These are phyloP conservation scores for Musa beccarii DNA, from an alignment of 176 grass and related monocot genomes.

Conservation along the genomic window DNA sequence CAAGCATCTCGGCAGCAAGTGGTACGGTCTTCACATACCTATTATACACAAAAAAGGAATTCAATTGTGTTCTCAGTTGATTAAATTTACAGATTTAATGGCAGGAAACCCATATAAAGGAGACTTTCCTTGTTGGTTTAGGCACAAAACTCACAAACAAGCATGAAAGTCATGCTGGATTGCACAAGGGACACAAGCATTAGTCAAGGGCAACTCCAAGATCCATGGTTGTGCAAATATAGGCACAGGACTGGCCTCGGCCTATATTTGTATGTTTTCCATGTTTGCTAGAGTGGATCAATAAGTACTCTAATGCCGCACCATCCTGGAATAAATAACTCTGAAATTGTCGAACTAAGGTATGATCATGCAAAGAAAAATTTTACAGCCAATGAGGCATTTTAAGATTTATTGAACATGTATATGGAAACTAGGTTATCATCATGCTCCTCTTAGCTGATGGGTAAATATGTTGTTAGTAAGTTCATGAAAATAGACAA, in stretches of 20 bases:
- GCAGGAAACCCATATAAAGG: background rate
- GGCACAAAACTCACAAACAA: background rate
- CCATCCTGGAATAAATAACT: too few species aligned
- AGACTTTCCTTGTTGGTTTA: background rate
- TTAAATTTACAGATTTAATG: background rate
- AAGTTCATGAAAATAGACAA: background rate
- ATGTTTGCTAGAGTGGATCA: too few species aligned
- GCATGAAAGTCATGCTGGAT: background rate
- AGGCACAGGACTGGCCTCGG: too few species aligned
- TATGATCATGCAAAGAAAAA: too few species aligned
- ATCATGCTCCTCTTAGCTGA: background rate
- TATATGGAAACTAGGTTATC: background rate
- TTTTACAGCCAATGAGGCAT: too few species aligned
- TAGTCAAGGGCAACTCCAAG: background rate
- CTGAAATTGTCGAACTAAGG: too few species aligned
- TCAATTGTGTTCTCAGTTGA: background rate
- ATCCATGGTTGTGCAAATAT: background rate
- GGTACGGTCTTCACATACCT: conserved; percentile 91
- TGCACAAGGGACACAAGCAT: background rate
- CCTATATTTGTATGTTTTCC: too few species aligned
- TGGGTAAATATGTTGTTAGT: background rate
- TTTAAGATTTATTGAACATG: background rate
- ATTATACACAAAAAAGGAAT: conserved; percentile 4
- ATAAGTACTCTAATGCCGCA: too few species aligned
- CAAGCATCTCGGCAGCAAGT: conserved; percentile 83